phyloP scores from a whole-genome alignment of 805 yeast species.

The Pichia thaimueangensis region DNA sequence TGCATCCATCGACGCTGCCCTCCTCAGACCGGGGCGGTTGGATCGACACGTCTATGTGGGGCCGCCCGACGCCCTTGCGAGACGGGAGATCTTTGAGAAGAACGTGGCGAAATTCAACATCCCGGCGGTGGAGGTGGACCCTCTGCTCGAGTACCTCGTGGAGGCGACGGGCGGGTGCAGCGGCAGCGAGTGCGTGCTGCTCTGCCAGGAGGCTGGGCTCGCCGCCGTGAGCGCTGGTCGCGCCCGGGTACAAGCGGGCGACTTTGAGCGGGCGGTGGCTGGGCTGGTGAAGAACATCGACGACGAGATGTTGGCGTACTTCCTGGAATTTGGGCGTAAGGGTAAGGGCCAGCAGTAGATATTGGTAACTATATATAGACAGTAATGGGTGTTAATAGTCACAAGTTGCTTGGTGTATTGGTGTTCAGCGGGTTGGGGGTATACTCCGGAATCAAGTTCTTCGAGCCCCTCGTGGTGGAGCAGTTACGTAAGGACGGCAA shows the following conservation, averaged over 20 bases:
- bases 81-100: slow-evolving; percentile 70
- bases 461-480: slow-evolving; percentile 68
- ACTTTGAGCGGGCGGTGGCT: slow-evolving; percentile 55
- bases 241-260: slow-evolving; percentile 27
- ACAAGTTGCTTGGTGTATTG: slow-evolving; percentile 21
- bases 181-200: slow-evolving; percentile 89
- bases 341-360: neutral
- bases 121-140: slow-evolving; percentile 32
- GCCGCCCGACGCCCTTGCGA: slow-evolving; percentile 82
- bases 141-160: slow-evolving; percentile 45
- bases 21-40: slow-evolving; percentile 90
- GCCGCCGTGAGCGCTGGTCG: slow-evolving; percentile 70
- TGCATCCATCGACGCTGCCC: slow-evolving; percentile 84
- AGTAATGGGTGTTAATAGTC: slow-evolving; percentile 10
- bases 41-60: slow-evolving; percentile 90
- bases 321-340: slow-evolving; percentile 40
- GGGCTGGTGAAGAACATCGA: slow-evolving; percentile 78
- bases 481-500: slow-evolving; percentile 60
- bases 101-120: slow-evolving; percentile 61
- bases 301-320: slow-evolving; percentile 75
- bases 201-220: slow-evolving; percentile 94
- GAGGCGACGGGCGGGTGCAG: slow-evolving; percentile 79
- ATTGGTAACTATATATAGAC: neutral
- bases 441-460: slow-evolving; percentile 56
- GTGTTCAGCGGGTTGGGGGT: slow-evolving; percentile 34